These are phyloP conservation scores for Penicillium ucsense DNA, from an alignment of 495 filamentous ascomycete species.

Conservation along the genomic window DNA sequence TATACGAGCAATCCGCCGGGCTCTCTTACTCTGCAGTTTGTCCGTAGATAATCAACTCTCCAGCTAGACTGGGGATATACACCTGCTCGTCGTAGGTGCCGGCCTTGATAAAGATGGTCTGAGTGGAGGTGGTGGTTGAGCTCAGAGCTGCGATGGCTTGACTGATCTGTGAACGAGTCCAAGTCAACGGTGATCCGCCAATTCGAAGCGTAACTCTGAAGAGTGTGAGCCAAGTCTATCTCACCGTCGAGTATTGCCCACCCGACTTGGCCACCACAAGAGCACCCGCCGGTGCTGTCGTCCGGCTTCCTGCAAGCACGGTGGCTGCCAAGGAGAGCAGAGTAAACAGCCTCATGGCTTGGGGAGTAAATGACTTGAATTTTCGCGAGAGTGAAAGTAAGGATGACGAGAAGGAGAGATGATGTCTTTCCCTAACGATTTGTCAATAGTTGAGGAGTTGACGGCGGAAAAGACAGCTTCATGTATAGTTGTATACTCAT, in stretches of 20 bases:
- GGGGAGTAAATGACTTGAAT: too few species aligned
- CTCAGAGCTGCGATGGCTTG: conserved; percentile 46
- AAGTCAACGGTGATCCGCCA: too few species aligned
- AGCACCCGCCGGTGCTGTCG: conserved; percentile 40
- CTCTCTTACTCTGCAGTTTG: conserved; percentile 42
- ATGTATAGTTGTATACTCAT: too few species aligned
- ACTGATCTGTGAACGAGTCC: conserved; percentile 31
- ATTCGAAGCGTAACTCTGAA: too few species aligned
- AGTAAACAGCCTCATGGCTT: conserved; percentile 4
- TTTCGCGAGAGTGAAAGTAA: too few species aligned
- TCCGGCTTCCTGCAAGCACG: conserved; percentile 31
- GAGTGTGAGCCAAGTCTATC: too few species aligned
- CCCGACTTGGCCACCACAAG: conserved; percentile 40
- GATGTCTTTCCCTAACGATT: too few species aligned
- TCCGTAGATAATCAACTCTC: conserved; percentile 50
- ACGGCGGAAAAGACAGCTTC: too few species aligned
- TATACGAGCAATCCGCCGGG: not conserved
- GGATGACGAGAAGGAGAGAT: too few species aligned
- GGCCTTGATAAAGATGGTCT: conserved; percentile 53
- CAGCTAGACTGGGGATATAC: conserved; percentile 37
- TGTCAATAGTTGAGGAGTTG: too few species aligned
- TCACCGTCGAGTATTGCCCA: conserved; percentile 28
- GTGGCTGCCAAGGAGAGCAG: conserved; percentile 16
- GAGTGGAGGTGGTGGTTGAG: conserved; percentile 33
- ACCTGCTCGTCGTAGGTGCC: conserved; percentile 52